These are phyloP conservation scores for Sclerotinia borealis DNA, from an alignment of 2,329 filamentous ascomycete genomes.

Conservation along the genomic window DNA sequence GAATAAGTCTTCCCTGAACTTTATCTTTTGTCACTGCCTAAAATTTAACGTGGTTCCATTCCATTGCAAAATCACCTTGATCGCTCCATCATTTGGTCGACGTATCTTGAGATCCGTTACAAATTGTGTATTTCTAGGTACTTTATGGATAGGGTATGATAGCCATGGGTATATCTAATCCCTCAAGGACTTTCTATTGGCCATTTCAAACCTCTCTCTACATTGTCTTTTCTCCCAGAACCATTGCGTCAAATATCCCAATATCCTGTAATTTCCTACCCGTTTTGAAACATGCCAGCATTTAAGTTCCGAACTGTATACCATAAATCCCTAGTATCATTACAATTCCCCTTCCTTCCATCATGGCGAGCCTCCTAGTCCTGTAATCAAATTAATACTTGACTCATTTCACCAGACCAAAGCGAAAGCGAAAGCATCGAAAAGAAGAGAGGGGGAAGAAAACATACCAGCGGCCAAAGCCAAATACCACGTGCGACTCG, in stretches of 20 bases:
- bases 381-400: background rate
- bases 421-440: background rate
- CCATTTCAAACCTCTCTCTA: background rate
- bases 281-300: background rate
- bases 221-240: background rate
- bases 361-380: slow-evolving; percentile 9
- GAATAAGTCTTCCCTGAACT: too few species aligned
- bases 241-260: background rate
- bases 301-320: background rate
- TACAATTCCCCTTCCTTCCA: background rate
- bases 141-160: background rate
- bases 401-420: background rate
- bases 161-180: background rate
- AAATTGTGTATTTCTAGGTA: background rate
- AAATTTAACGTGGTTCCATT: too few species aligned
- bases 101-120: background rate
- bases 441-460: background rate
- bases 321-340: background rate
- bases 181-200: background rate
- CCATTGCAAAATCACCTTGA: background rate
- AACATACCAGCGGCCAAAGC: slow-evolving; percentile 63
- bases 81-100: background rate
- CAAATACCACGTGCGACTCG: slow-evolving; percentile 79
- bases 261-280: background rate
- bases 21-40: too few species aligned